phyloP scores from a whole-genome alignment of 345 rosid genomes.

The Sonneratia caseolaris region DNA sequence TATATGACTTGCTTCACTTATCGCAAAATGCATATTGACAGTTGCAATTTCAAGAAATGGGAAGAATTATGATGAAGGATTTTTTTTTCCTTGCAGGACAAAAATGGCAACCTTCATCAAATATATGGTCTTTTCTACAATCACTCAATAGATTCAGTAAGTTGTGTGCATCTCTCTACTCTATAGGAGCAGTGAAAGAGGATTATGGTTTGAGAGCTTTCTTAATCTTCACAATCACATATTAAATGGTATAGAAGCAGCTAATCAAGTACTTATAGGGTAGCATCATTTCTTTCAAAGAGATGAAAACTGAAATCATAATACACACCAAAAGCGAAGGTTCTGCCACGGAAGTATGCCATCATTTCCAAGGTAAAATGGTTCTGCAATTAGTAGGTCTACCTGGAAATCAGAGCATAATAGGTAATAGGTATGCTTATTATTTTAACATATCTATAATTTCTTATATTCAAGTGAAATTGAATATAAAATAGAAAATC shows the following conservation, averaged over 20 bases:
- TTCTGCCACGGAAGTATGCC: slow-evolving; percentile 86
- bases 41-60: slow-evolving; percentile 1
- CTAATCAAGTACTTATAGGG: not conserved
- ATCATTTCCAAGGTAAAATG: slow-evolving; percentile 66
- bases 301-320: slow-evolving; percentile 3
- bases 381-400: slow-evolving; percentile 82
- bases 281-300: not conserved
- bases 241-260: not conserved
- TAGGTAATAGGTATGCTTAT: not conserved
- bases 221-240: not conserved
- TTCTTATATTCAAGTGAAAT: not conserved
- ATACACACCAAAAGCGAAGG: slow-evolving; percentile 78
- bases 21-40: not conserved
- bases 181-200: not conserved
- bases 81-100: not conserved
- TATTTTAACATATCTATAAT: not conserved
- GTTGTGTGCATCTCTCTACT: not conserved
- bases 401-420: slow-evolving; percentile 30
- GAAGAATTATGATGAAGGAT: not conserved
- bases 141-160: not conserved
- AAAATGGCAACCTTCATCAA: not conserved
- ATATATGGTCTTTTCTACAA: not conserved
- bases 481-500: not conserved
- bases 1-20: not conserved
- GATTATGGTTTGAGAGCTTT: not conserved